A percentile compares a stretch with the other conserved stretches of the same genome.
Conservation (phyloP, 2,329 filamentous ascomycete genomes). For the Pseudocercospora pini-densiflorae region DNA sequence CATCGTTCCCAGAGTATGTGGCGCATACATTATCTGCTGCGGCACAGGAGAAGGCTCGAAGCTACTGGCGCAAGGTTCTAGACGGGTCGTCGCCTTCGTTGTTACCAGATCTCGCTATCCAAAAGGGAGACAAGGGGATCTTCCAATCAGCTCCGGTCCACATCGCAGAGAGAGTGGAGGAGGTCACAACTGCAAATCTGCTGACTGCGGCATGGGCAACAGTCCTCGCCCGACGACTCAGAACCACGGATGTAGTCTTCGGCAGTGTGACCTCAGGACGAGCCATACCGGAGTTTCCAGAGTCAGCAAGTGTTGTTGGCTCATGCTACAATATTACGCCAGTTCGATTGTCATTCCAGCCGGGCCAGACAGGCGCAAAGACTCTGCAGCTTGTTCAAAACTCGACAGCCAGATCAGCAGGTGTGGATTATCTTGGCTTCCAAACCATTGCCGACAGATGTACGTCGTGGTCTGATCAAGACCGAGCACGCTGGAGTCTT, state of each 20-base stretch:
- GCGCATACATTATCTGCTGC: neutral
- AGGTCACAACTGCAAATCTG: slow-evolving; percentile 10
- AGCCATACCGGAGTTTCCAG: neutral
- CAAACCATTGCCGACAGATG: neutral
- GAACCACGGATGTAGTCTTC: slow-evolving; percentile 9
- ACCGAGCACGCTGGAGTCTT: neutral
- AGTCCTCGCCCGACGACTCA: neutral
- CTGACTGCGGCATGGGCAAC: slow-evolving; percentile 13
- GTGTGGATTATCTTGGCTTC: neutral
- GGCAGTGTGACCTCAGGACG: slow-evolving; percentile 15
- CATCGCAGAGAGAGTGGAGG: neutral
- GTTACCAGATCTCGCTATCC: neutral
- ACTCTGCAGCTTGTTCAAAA: neutral
- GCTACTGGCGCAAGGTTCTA: slow-evolving; percentile 9
- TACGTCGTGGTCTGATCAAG: neutral
- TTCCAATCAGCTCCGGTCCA: neutral
- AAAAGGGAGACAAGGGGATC: neutral
- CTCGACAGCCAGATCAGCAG: neutral
- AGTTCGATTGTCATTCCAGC: neutral
- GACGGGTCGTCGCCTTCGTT: neutral
- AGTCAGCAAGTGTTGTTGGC: neutral
- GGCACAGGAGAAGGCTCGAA: neutral
- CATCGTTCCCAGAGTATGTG: slow-evolving; percentile 1
- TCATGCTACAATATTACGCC: neutral
- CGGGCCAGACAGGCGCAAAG: neutral